Conservation (phyloP, 1,284 basidiomycete species). For the Marasmius tenuissimus region DNA sequence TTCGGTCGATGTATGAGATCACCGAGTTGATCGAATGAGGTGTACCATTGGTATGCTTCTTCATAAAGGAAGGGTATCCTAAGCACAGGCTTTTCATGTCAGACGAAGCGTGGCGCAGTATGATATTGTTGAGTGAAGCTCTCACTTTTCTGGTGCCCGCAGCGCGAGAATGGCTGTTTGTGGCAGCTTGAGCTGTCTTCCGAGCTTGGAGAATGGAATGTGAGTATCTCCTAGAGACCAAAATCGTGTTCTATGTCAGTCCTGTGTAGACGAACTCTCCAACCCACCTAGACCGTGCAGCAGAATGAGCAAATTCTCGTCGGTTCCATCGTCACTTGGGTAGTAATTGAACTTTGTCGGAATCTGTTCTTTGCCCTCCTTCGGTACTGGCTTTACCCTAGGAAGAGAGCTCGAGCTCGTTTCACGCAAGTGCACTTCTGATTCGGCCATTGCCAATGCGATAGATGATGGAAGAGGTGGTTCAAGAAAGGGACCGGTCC, state of each 20-base stretch:
- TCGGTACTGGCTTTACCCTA: slow-evolving; percentile 54
- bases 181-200: slow-evolving; percentile 74
- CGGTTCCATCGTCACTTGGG: slow-evolving; percentile 76
- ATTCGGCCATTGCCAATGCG: not conserved
- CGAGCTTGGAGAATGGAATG: slow-evolving; percentile 73
- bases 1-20: slow-evolving; percentile 71
- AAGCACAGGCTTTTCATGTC: slow-evolving; percentile 1
- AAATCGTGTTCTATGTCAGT: not conserved
- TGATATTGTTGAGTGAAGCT: slow-evolving; percentile 8
- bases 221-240: slow-evolving; percentile 74
- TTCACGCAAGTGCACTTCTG: slow-evolving; percentile 7
- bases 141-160: slow-evolving; percentile 77
- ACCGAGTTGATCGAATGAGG: slow-evolving; percentile 79
- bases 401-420: slow-evolving; percentile 18
- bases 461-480: not conserved
- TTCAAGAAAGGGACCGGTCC: not conserved
- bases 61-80: slow-evolving; percentile 84
- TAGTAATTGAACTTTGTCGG: slow-evolving; percentile 62
- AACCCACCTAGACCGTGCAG: slow-evolving; percentile 85
- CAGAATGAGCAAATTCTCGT: slow-evolving; percentile 85
- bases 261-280: not conserved
- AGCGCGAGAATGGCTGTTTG: slow-evolving; percentile 84
- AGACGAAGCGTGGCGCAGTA: not conserved
- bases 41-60: slow-evolving; percentile 86
- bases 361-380: slow-evolving; percentile 33